These are phyloP conservation scores for Mycena pura DNA, from an alignment of 768 basidiomycete genomes.

Conservation along the genomic window DNA sequence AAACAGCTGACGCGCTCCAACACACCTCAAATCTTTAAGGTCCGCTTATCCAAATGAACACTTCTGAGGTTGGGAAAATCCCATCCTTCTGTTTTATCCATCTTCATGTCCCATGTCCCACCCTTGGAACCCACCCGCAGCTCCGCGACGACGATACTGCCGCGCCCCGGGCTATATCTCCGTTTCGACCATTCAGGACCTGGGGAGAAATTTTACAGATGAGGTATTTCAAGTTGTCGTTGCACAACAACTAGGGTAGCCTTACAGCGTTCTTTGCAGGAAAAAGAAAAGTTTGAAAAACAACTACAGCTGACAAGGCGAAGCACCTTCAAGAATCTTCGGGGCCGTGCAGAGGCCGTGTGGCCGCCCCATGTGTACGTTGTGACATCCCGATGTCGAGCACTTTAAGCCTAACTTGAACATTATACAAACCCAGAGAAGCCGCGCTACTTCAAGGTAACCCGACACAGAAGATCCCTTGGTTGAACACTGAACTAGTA, in stretches of 20 bases:
- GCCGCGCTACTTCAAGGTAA: conserved; percentile 1
- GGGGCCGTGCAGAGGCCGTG: background rate
- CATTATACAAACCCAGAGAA: conserved; percentile 5
- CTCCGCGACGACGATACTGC: too few relatives aligned
- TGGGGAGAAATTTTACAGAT: background rate
- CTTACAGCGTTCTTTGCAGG: background rate
- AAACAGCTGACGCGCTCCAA: too few relatives aligned
- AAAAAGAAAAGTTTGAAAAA: background rate
- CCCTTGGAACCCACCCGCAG: too few relatives aligned
- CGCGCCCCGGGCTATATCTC: too few relatives aligned
- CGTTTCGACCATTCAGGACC: conserved; percentile 1
- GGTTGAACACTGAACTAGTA: background rate
- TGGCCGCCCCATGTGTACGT: conserved; percentile 3
- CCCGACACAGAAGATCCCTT: background rate
- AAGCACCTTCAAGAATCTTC: background rate
- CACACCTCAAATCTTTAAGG: too few relatives aligned
- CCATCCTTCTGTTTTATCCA: too few relatives aligned
- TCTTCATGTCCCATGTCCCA: too few relatives aligned
- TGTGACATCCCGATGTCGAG: background rate
- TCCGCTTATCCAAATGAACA: too few relatives aligned
- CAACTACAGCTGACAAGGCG: background rate
- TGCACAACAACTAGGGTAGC: background rate
- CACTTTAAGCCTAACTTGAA: background rate
- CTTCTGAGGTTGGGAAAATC: too few relatives aligned
- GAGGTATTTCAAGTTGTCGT: background rate